These are phyloP conservation scores for Sugiyamaella novakii DNA, from an alignment of 1,139 yeast genomes.

Conservation along the genomic window DNA sequence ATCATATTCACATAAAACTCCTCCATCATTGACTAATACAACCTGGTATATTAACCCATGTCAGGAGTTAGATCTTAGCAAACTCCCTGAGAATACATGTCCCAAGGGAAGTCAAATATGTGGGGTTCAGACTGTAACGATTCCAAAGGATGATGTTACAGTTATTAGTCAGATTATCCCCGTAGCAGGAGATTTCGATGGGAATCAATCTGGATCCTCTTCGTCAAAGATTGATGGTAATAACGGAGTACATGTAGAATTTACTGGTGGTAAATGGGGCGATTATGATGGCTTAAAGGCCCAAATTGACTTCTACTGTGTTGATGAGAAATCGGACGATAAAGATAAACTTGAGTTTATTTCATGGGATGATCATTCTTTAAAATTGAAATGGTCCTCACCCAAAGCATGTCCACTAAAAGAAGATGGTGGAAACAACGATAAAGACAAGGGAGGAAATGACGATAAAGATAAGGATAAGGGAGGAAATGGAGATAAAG, in stretches of 20 bases:
- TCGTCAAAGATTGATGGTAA: slow-evolving; percentile 38
- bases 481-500: slow-evolving; percentile 11
- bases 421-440: slow-evolving; percentile 29
- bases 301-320: slow-evolving; percentile 55
- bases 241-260: slow-evolving; percentile 50
- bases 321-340: slow-evolving; percentile 41
- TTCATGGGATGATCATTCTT: slow-evolving; percentile 42
- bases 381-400: slow-evolving; percentile 43
- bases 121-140: slow-evolving; percentile 52
- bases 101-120: slow-evolving; percentile 64
- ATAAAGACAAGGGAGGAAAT: slow-evolving; percentile 23
- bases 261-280: slow-evolving; percentile 76
- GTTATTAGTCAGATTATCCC: slow-evolving; percentile 61
- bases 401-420: slow-evolving; percentile 47
- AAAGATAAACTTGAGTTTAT: slow-evolving; percentile 38
- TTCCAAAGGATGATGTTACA: slow-evolving; percentile 38
- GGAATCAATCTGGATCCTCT: slow-evolving; percentile 35
- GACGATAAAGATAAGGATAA: slow-evolving; percentile 22
- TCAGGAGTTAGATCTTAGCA: slow-evolving; percentile 46
- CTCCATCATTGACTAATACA: slow-evolving; percentile 68
- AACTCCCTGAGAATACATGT: slow-evolving; percentile 50
- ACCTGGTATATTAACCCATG: slow-evolving; percentile 77
- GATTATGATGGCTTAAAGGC: slow-evolving; percentile 53
- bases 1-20: slow-evolving; percentile 54
- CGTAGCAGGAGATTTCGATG: slow-evolving; percentile 42